Base-by-base conservation (phyloP, 2,329 filamentous ascomycete species). In the Blumeriella jaapii region DNA sequence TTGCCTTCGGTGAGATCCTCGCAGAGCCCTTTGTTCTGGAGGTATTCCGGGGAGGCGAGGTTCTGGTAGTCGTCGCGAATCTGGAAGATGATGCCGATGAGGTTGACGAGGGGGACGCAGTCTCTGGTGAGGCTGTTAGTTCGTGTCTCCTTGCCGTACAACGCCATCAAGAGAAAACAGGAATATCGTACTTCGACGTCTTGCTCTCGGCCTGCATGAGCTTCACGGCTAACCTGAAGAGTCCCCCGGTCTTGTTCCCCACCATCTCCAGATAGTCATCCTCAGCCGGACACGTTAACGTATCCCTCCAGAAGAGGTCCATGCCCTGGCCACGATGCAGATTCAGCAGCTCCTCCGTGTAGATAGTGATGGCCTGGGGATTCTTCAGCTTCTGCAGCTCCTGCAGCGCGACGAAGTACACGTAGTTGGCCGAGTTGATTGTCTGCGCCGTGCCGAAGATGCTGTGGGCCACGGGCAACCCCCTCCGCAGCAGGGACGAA, bases 1-100 rank as follows among this genome's bases (percentile, higher is more conserved):
- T 96, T 96, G 45, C 89, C 89, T 63, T 96, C 91, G 1, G 86
- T 95, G 50, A 96, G 63, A 60, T 96, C 91, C 63, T 96, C 89
- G 59, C 84, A 93, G 49, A 94, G 72, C 31, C 89, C 91, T 64
- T 96, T 96, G 59, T 93, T 89, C 45, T 80, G 67, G 23, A 77
- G 78, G 65, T 95, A 95, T 52, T 77, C 68, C n/a, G 62, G 64
- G 12, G 68, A 73, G 18, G 69, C 72, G 27, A 98, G 74, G 58
- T 96, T 96, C 59, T 86, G 76, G 63, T 94, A 94, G 68, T 98
- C 91, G 63, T 89, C 83, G 50, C 82, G 74, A 61, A 93, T 91
- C 60, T 93, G 85, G 67, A 86, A 93, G 57, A 91, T 76, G 37
- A 91, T 73, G 19, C 85, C 85, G 39, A 93, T 74, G 19, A 85